Base-by-base conservation (phyloP, 371 early-diverging fungal genomes). In the Mortierella polycephala region DNA sequence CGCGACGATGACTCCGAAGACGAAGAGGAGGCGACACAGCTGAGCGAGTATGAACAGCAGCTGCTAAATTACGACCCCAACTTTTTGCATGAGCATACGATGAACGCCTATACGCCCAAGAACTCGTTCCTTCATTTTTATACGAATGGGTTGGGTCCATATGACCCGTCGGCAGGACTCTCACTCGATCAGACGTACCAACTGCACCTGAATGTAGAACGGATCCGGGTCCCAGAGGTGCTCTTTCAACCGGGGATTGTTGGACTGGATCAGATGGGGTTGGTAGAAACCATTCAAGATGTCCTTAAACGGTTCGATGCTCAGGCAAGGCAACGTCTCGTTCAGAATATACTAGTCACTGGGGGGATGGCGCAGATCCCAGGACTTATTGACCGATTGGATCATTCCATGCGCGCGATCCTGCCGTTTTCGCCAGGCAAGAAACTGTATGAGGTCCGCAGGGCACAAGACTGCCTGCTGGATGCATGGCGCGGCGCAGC, bases 401-500 rank as follows among this genome's bases (percentile, higher is more conserved):
- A 86, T 39, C 37, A 64, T 11, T 89, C 91, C 5, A 71, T 96
- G 13, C 85, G 82, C 45, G 71, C 87, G 10, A 86, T 94, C 21
- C 83, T 89, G 57, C 94, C 96, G 1, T 87, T 82, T 3, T 84
- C 87, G 20, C 55, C 77, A 5, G 57, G 64, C 12, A 64, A 56
- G 39, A 85, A 91, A 10, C 37, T 71, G 1, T 81, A 94, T 52
- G 67, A 76, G 10, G 89, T 96, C 9, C 82, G 85, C 20, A 79
- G 76, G 14, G 96, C 96, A 0, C 72, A 80, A 0, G 87, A 96
- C 76, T 92, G 95, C 20, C 49, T 89, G 57, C 69, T 91, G 53
- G 96, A 96, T 80, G 94, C 93, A 11, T 96, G 96, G 96, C 83
- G 81, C 5, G 96, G 96, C 10, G 96, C 96, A 0, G 91, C 95